A percentile compares a stretch with the other conserved stretches of the same genome.
These are phyloP conservation scores for Phytophthora quininea DNA, from an alignment of 352 stramenopile genomes.

Conservation along the genomic window DNA sequence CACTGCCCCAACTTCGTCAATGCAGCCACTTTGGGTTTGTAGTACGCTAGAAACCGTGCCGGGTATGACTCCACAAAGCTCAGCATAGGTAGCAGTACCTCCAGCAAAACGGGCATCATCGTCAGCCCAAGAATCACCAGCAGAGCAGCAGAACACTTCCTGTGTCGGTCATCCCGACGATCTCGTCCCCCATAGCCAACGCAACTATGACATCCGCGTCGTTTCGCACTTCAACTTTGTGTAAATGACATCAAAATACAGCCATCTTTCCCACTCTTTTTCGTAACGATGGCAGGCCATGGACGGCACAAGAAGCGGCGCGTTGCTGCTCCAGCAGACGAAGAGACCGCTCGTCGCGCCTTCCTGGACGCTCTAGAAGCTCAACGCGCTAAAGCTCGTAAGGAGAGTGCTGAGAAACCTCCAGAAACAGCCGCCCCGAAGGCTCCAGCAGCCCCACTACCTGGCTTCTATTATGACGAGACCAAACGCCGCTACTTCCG, in stretches of 20 bases:
- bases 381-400: constrained; percentile 52
- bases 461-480: constrained; percentile 72
- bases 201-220: neutral
- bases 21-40: constrained; percentile 35
- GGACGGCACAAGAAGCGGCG: constrained; percentile 41
- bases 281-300: constrained; percentile 14
- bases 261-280: neutral
- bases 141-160: constrained; percentile 1
- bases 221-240: constrained; percentile 1
- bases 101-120: constrained; percentile 1
- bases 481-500: constrained; percentile 58
- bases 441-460: constrained; percentile 26
- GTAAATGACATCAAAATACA: neutral
- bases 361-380: constrained; percentile 71
- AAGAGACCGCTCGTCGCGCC: constrained; percentile 32
- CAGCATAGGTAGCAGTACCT: constrained; percentile 11
- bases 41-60: constrained; percentile 38
- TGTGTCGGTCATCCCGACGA: neutral
- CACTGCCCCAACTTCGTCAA: constrained; percentile 5
- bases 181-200: neutral
- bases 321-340: constrained; percentile 18
- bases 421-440: constrained; percentile 1
- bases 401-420: constrained; percentile 8
- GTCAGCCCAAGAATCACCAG: constrained; percentile 8
- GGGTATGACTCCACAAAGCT: constrained; percentile 31